Conservation (phyloP, 1,284 basidiomycete genomes). For the Inonotus obliquus region DNA sequence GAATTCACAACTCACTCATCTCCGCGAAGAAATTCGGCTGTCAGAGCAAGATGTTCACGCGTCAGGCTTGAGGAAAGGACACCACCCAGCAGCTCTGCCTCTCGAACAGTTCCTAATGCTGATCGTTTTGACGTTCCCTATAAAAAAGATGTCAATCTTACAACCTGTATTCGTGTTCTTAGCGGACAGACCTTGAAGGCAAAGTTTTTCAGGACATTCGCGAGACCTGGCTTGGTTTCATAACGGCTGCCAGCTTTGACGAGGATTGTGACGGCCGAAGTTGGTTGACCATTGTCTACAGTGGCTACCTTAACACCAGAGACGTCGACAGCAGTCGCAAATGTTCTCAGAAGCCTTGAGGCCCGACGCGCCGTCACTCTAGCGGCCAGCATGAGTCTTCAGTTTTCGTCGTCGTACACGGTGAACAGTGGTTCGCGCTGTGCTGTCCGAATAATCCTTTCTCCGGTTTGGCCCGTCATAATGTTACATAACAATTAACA, state of each 20-base stretch:
- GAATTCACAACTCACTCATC: slow-evolving; percentile 79
- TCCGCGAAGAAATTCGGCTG: slow-evolving; percentile 92
- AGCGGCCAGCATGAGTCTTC: slow-evolving; percentile 46
- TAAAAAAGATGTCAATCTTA: background rate
- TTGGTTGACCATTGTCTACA: slow-evolving; percentile 76
- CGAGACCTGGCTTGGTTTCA: slow-evolving; percentile 82
- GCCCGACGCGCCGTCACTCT: slow-evolving; percentile 50
- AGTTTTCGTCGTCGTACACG: slow-evolving; percentile 4
- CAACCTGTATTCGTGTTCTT: background rate
- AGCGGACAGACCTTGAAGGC: slow-evolving; percentile 81
- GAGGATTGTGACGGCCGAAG: slow-evolving; percentile 81
- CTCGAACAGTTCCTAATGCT: slow-evolving; percentile 86
- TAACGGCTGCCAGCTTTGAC: slow-evolving; percentile 89
- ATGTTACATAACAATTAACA: background rate
- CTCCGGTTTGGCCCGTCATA: slow-evolving; percentile 10
- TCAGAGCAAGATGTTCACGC: slow-evolving; percentile 88
- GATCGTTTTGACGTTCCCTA: slow-evolving; percentile 80
- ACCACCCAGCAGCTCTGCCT: slow-evolving; percentile 93
- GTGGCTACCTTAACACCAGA: slow-evolving; percentile 84
- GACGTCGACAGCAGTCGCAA: slow-evolving; percentile 75
- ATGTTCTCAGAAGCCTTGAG: slow-evolving; percentile 59
- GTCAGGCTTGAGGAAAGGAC: slow-evolving; percentile 83
- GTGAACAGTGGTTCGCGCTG: slow-evolving; percentile 4
- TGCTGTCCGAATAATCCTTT: slow-evolving; percentile 7
- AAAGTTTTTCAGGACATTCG: slow-evolving; percentile 93